Evolutionary conservation across 1,284 basidiomycete species (phyloP).

Genomic region (Papiliotrema nemorosa): DNA sequence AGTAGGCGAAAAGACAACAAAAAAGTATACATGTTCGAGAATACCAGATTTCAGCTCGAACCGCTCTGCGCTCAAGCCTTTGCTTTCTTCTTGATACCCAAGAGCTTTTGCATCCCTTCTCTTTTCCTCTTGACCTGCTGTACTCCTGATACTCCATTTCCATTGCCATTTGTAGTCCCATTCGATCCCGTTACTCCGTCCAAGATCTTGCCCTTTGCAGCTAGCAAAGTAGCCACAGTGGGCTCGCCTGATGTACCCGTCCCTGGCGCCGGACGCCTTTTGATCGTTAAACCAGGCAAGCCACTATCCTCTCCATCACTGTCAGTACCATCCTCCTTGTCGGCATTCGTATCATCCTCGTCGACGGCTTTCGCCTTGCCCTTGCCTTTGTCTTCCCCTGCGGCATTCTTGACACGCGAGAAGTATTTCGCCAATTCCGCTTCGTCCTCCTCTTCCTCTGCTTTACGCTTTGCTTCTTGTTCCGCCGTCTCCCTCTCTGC

Average conservation of each 20-base stretch:
- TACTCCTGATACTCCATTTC: slow-evolving; percentile 10
- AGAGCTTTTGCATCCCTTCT: slow-evolving; percentile 43
- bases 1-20: no score
- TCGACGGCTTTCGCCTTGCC: slow-evolving; percentile 20
- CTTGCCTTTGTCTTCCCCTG: slow-evolving; percentile 37
- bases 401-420: slow-evolving; percentile 58
- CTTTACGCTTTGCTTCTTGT: slow-evolving; percentile 52
- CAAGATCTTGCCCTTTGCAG: slow-evolving; percentile 63
- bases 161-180: slow-evolving; percentile 26
- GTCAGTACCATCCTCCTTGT: slow-evolving; percentile 9
- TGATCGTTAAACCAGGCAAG: slow-evolving; percentile 59
- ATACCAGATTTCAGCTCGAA: no score
- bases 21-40: no score
- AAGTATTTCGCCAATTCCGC: slow-evolving; percentile 81
- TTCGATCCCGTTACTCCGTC: slow-evolving; percentile 46
- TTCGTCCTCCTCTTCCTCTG: slow-evolving; percentile 87
- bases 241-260: slow-evolving; percentile 54
- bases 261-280: slow-evolving; percentile 61
- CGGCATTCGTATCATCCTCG: slow-evolving; percentile 15
- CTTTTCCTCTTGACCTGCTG: slow-evolving; percentile 60
- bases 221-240: slow-evolving; percentile 64
- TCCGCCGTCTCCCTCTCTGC: slow-evolving; percentile 51
- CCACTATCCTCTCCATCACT: slow-evolving; percentile 6
- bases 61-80: slow-evolving; percentile 11
- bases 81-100: slow-evolving; percentile 59